Percentiles rank a stretch among this genome's conserved stretches.
phyloP scores from a whole-genome alignment of 495 filamentous ascomycete genomes.

The Paragyromitra xinjiangensis region DNA sequence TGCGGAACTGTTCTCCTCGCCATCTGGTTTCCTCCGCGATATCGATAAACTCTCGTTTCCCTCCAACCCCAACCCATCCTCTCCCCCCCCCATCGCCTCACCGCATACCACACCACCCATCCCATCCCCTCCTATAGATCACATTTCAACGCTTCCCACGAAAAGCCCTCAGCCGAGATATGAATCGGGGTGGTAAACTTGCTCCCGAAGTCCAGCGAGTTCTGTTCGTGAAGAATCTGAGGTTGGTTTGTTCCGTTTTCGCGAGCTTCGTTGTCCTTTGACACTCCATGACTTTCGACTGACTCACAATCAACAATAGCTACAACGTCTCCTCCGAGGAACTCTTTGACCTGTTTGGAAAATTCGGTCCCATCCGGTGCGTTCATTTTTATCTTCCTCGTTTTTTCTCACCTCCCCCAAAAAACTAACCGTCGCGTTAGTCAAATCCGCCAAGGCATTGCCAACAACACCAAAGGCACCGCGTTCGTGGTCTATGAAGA shows the following conservation, averaged over 20 bases:
- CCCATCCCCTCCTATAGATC: slow-evolving; percentile 22
- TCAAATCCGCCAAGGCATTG: slow-evolving; percentile 98
- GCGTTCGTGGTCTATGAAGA: slow-evolving; percentile 99
- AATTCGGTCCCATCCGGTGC: slow-evolving; percentile 93
- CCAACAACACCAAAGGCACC: slow-evolving; percentile 96
- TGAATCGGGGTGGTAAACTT: slow-evolving; percentile 86
- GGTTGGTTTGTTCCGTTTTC: slow-evolving; percentile 65
- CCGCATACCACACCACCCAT: slow-evolving; percentile 20
- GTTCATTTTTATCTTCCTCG: slow-evolving; percentile 52
- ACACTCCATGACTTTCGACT: slow-evolving; percentile 4
- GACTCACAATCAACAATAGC: slow-evolving; percentile 83
- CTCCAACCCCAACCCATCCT: slow-evolving; percentile 34
- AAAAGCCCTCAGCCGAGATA: slow-evolving; percentile 62
- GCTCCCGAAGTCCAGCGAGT: slow-evolving; percentile 92
- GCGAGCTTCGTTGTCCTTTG: slow-evolving; percentile 47
- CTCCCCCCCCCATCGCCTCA: slow-evolving; percentile 28
- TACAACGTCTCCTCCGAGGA: slow-evolving; percentile 96
- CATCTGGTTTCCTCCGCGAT: slow-evolving; percentile 30
- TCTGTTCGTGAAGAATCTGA: slow-evolving; percentile 98
- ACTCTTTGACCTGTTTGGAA: slow-evolving; percentile 92
- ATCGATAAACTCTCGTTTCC: slow-evolving; percentile 50
- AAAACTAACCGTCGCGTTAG: slow-evolving; percentile 62
- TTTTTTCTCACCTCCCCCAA: slow-evolving; percentile 25
- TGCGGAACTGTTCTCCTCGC: slow-evolving; percentile 49
- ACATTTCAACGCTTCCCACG: slow-evolving; percentile 22